These are phyloP conservation scores for Lichtheimia ornata DNA, from an alignment of 371 early-diverging fungal species.

Conservation along the genomic window DNA sequence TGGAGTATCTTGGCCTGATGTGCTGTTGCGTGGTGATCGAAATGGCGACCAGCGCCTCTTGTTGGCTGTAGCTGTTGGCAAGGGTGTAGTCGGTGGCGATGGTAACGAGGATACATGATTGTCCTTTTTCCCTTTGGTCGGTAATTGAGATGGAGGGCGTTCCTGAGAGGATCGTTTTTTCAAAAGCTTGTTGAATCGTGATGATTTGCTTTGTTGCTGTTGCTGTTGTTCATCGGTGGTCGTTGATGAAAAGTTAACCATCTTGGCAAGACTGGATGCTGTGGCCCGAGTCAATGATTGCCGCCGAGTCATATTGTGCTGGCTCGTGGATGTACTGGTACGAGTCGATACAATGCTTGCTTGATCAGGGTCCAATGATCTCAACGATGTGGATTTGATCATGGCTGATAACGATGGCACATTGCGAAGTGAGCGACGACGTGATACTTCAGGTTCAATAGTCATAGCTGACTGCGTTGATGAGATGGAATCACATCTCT, in stretches of 20 bases:
- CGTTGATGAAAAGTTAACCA: slow-evolving; percentile 11
- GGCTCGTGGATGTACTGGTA: neutral
- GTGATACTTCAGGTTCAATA: slow-evolving; percentile 5
- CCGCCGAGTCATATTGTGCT: slow-evolving; percentile 6
- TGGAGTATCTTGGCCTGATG: neutral
- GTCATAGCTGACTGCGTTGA: slow-evolving; percentile 1
- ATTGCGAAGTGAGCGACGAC: slow-evolving; percentile 16
- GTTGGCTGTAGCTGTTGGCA: neutral
- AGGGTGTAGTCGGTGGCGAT: neutral
- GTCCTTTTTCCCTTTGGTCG: neutral
- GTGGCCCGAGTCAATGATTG: slow-evolving; percentile 20
- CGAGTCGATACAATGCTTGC: slow-evolving; percentile 3
- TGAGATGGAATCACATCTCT: slow-evolving; percentile 1
- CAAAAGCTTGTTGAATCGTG: slow-evolving; percentile 12
- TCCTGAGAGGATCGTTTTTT: slow-evolving; percentile 2
- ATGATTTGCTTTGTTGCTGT: slow-evolving; percentile 1
- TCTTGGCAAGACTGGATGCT: slow-evolving; percentile 18
- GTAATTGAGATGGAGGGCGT: neutral
- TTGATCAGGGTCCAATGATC: slow-evolving; percentile 10
- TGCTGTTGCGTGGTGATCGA: slow-evolving; percentile 5
- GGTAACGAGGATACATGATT: neutral
- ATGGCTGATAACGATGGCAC: slow-evolving; percentile 9
- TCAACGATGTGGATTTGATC: slow-evolving; percentile 9
- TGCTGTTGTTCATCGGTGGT: slow-evolving; percentile 1
- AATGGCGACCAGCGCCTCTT: slow-evolving; percentile 2